Evolutionary conservation across 345 rosid genomes (phyloP).

Genomic region (Eucalyptus decipiens): DNA sequence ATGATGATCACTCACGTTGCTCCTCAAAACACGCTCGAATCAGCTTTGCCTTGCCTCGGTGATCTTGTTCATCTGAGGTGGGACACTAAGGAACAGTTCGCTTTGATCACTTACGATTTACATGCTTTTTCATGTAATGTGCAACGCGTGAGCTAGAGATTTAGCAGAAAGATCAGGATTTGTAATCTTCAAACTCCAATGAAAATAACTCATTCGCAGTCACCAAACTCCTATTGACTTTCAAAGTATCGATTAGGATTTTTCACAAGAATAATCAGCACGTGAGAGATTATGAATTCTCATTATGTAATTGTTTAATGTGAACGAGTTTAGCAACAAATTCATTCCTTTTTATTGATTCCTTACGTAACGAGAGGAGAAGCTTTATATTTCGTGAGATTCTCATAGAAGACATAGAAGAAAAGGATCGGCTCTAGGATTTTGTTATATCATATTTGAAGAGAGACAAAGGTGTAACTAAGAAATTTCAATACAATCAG

Average conservation of each 20-base stretch:
- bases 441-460: not conserved
- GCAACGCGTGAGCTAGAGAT: not conserved
- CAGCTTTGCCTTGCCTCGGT: not conserved
- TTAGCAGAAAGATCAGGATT: not conserved
- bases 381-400: rapidly evolving
- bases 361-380: not conserved
- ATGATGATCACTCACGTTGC: not conserved
- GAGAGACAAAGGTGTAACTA: not conserved
- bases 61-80: not conserved
- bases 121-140: not conserved
- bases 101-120: not conserved
- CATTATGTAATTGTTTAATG: not conserved
- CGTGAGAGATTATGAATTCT: not conserved
- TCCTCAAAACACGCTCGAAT: not conserved
- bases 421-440: not conserved
- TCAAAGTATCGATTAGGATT: not conserved
- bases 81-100: not conserved
- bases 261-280: not conserved
- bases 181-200: not conserved
- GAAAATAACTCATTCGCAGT: not conserved
- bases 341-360: not conserved
- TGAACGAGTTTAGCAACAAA: not conserved
- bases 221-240: not conserved
- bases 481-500: not conserved
- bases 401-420: not conserved